A percentile compares a stretch with the other conserved stretches of the same genome.
These are phyloP conservation scores for Galeopsis tetrahit DNA, from an alignment of 257 asterid genomes.

Conservation along the genomic window DNA sequence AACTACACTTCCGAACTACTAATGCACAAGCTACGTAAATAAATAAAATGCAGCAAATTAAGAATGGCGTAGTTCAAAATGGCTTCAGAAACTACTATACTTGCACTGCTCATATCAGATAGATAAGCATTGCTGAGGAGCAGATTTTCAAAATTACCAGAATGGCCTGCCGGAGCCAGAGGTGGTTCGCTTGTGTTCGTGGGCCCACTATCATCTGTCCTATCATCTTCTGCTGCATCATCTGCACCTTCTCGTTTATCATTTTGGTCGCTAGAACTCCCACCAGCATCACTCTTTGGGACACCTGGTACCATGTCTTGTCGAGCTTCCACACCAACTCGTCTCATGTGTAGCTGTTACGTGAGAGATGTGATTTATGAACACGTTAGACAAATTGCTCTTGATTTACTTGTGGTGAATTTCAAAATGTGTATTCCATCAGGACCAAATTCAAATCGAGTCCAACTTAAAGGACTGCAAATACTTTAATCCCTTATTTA, in stretches of 20 bases:
- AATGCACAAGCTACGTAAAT: slow-evolving; percentile 48
- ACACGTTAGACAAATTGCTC: neutral
- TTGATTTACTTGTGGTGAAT: no score
- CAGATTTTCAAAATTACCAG: slow-evolving; percentile 53
- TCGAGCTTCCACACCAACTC: slow-evolving; percentile 85
- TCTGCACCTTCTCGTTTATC: slow-evolving; percentile 43
- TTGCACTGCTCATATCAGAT: slow-evolving; percentile 24
- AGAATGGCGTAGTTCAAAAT: slow-evolving; percentile 33
- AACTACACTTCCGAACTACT: slow-evolving; percentile 38
- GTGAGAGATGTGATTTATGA: slow-evolving; percentile 10
- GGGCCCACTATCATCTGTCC: slow-evolving; percentile 42
- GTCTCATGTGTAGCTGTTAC: slow-evolving; percentile 81
- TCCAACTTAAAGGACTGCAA: no score
- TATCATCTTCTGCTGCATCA: slow-evolving; percentile 53
- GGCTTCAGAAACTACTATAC: slow-evolving; percentile 31
- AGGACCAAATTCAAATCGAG: no score
- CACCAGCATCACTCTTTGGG: slow-evolving; percentile 58
- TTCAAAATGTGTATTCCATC: no score
- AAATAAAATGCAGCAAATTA: slow-evolving; percentile 30
- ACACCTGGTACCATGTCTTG: slow-evolving; percentile 55
- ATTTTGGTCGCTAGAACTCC: slow-evolving; percentile 69
- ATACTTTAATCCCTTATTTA: no score
- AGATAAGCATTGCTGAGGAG: slow-evolving; percentile 37
- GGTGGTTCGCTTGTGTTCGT: slow-evolving; percentile 48
- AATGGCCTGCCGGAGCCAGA: slow-evolving; percentile 52